phyloP scores from a whole-genome alignment of 2,329 filamentous ascomycete species.

The Alternaria brassicae region DNA sequence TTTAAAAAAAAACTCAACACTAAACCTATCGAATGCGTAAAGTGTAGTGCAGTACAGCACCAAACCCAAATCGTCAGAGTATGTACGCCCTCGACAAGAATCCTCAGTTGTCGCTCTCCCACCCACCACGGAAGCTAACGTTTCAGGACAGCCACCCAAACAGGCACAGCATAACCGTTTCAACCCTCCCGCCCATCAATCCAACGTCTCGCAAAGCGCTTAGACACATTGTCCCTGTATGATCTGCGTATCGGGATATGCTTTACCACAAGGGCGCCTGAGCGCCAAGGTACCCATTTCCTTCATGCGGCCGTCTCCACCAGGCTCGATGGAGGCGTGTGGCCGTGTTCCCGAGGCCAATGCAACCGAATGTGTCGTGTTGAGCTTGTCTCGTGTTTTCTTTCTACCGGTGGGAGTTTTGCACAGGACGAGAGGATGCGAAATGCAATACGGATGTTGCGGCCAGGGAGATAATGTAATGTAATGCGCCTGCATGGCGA shows the following conservation, averaged over 20 bases:
- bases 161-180: constrained; percentile 14
- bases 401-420: constrained; percentile 5
- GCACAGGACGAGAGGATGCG: background rate
- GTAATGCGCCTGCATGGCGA: constrained; percentile 9
- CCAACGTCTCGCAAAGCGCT: constrained; percentile 4
- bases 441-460: constrained; percentile 6
- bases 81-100: background rate
- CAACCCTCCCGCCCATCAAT: constrained; percentile 2
- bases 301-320: constrained; percentile 13
- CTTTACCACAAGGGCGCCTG: constrained; percentile 2
- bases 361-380: constrained; percentile 8
- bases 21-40: background rate
- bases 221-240: constrained; percentile 12
- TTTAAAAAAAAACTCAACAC: background rate
- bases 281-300: background rate
- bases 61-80: background rate
- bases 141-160: constrained; percentile 15
- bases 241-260: constrained; percentile 25
- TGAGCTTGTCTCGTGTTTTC: constrained; percentile 15
- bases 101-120: background rate
- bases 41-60: background rate
- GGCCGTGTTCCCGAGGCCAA: constrained; percentile 1
- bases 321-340: background rate
- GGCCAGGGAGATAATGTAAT: background rate
- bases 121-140: constrained; percentile 4